Percentiles rank a stretch among this genome's conserved stretches.
These are phyloP conservation scores for Plantago elongata DNA, from an alignment of 257 asterid species.

Conservation along the genomic window DNA sequence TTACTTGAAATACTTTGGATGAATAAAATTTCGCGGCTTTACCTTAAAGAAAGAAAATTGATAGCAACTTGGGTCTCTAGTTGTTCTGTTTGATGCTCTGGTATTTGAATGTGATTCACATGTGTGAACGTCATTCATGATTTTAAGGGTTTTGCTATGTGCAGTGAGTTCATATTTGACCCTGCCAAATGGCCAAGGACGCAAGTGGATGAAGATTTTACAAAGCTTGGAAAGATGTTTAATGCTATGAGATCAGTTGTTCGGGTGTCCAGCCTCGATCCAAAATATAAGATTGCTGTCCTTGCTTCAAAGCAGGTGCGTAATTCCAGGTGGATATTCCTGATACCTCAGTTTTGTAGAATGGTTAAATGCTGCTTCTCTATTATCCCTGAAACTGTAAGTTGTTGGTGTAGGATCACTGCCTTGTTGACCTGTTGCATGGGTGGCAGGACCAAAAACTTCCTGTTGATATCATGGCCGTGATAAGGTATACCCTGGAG, in stretches of 20 bases:
- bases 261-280: conserved; percentile 73
- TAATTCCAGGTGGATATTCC: conserved; percentile 7
- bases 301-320: conserved; percentile 87
- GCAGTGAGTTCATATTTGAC: conserved; percentile 83
- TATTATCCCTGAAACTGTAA: conserved; percentile 7
- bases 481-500: conserved; percentile 52
- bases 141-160: conserved; percentile 25
- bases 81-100: background rate
- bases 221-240: conserved; percentile 55
- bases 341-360: background rate
- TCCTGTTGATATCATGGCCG: conserved; percentile 73
- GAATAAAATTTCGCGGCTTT: too few relatives aligned
- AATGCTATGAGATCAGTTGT: conserved; percentile 73
- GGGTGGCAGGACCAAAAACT: conserved; percentile 86
- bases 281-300: conserved; percentile 71
- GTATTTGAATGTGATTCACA: conserved; percentile 17
- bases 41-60: too few relatives aligned
- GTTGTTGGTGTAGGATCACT: conserved; percentile 62
- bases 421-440: conserved; percentile 84
- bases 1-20: too few relatives aligned
- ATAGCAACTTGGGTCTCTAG: background rate
- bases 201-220: conserved; percentile 79
- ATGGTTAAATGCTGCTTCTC: conserved; percentile 3
- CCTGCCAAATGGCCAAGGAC: conserved; percentile 76
- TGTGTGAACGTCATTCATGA: conserved; percentile 15